Percentiles rank a stretch among this genome's conserved stretches.
These are phyloP conservation scores for Linnemannia schmuckeri DNA, from an alignment of 192 early-diverging fungal species.

Conservation along the genomic window DNA sequence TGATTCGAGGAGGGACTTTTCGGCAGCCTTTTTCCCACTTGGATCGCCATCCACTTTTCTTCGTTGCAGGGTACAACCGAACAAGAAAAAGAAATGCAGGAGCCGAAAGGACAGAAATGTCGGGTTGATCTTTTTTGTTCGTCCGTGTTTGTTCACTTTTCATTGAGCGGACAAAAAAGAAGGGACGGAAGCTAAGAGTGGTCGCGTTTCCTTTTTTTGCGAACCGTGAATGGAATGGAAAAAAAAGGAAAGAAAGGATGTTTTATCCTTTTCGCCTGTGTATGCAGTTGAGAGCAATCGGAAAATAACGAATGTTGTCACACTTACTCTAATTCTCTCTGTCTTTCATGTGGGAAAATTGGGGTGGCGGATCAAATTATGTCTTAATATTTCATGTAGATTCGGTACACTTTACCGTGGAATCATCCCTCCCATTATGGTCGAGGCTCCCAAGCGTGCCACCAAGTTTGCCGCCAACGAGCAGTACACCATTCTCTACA, in stretches of 20 bases:
- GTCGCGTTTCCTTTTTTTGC: neutral
- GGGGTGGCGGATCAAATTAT: constrained; percentile 1
- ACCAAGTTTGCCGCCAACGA: constrained; percentile 98
- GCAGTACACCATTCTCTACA: constrained; percentile 79
- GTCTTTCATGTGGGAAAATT: constrained; percentile 25
- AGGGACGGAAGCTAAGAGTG: neutral
- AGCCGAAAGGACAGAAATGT: neutral
- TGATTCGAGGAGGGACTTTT: neutral
- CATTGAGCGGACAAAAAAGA: neutral
- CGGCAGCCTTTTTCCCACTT: neutral
- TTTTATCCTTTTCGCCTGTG: neutral
- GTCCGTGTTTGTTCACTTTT: neutral
- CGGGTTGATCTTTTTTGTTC: neutral
- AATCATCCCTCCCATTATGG: constrained; percentile 96
- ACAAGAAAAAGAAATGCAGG: neutral
- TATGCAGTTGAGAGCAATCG: constrained; percentile 21
- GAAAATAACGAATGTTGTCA: neutral
- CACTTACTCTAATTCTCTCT: too few relatives aligned
- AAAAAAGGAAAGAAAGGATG: neutral
- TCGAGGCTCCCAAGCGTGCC: constrained; percentile 97
- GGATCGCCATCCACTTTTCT: neutral
- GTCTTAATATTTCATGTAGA: constrained; percentile 4
- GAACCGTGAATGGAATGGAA: neutral
- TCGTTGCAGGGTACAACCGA: neutral
- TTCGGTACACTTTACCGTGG: constrained; percentile 85